Evolutionary conservation across 768 basidiomycete genomes (phyloP).

Genomic region (Boletus edulis): DNA sequence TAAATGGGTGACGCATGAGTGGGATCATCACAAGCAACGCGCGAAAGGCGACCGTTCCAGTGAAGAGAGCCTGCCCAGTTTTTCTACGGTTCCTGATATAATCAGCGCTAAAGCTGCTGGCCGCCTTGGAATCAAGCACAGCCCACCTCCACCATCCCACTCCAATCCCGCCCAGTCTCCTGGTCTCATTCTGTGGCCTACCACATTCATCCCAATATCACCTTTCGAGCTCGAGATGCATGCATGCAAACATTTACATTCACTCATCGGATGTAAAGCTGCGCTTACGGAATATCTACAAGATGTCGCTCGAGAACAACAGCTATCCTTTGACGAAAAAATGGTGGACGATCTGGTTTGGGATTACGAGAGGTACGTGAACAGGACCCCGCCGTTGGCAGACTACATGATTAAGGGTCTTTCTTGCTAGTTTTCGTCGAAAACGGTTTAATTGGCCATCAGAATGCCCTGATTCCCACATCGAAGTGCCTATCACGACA

Average conservation of each 20-base stretch:
- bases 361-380: slow-evolving; percentile 36
- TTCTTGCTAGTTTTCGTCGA: slow-evolving; percentile 55
- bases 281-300: slow-evolving; percentile 52
- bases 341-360: slow-evolving; percentile 30
- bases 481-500: slow-evolving; percentile 23
- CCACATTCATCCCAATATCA: slow-evolving; percentile 55
- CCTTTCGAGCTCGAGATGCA: slow-evolving; percentile 71
- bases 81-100: slow-evolving; percentile 25
- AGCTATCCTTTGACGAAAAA: slow-evolving; percentile 17
- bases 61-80: slow-evolving; percentile 21
- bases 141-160: slow-evolving; percentile 12
- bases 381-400: neutral
- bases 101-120: slow-evolving; percentile 37
- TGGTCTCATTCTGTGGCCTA: slow-evolving; percentile 59
- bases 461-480: slow-evolving; percentile 36
- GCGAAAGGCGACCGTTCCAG: slow-evolving; percentile 26
- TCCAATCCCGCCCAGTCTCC: slow-evolving; percentile 50
- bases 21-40: slow-evolving; percentile 28
- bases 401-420: slow-evolving; percentile 4
- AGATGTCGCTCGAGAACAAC: slow-evolving; percentile 30
- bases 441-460: slow-evolving; percentile 68
- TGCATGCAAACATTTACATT: slow-evolving; percentile 66
- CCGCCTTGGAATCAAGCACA: slow-evolving; percentile 35
- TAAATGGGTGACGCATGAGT: slow-evolving; percentile 36
- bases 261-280: slow-evolving; percentile 57